Evolutionary conservation across 1,139 yeast species (phyloP).

Genomic region (Debaryomyces coudertii): DNA sequence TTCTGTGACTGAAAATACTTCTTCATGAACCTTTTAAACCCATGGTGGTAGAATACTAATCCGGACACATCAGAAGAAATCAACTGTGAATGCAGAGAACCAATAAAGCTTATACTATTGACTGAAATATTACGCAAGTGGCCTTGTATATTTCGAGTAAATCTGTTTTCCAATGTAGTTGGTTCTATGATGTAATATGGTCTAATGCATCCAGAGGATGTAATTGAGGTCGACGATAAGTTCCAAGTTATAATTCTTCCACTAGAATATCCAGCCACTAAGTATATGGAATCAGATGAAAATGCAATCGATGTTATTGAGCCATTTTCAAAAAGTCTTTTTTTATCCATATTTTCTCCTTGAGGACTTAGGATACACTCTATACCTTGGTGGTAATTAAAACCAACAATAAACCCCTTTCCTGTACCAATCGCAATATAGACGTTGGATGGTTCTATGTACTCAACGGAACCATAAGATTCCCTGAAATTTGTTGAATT

Average conservation of each 20-base stretch:
- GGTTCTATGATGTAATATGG: slow-evolving; percentile 35
- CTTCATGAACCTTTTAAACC: slow-evolving; percentile 57
- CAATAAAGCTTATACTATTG: slow-evolving; percentile 55
- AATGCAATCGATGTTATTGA: slow-evolving; percentile 49
- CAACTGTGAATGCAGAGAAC: slow-evolving; percentile 58
- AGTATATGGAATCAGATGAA: slow-evolving; percentile 35
- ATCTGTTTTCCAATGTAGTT: slow-evolving; percentile 29
- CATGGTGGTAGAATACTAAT: slow-evolving; percentile 60
- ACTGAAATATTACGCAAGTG: slow-evolving; percentile 54
- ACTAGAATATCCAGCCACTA: slow-evolving; percentile 38
- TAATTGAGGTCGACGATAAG: slow-evolving; percentile 16
- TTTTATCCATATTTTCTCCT: slow-evolving; percentile 12
- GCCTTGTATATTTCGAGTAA: slow-evolving; percentile 45
- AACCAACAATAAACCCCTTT: slow-evolving; percentile 59
- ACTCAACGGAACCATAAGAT: slow-evolving; percentile 53
- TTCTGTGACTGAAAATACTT: slow-evolving; percentile 52
- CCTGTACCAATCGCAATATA: slow-evolving; percentile 65
- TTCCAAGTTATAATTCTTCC: slow-evolving; percentile 40
- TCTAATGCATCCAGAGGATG: slow-evolving; percentile 5
- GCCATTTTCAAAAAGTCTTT: slow-evolving; percentile 31
- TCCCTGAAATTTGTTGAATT: slow-evolving; percentile 28
- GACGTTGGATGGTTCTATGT: slow-evolving; percentile 49
- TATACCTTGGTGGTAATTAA: slow-evolving; percentile 64
- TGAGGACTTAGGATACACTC: slow-evolving; percentile 40
- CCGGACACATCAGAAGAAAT: slow-evolving; percentile 66